Percentiles rank a stretch among this genome's conserved stretches.
Conservation (phyloP, 805 yeast species). For the Ogataea neopini region DNA sequence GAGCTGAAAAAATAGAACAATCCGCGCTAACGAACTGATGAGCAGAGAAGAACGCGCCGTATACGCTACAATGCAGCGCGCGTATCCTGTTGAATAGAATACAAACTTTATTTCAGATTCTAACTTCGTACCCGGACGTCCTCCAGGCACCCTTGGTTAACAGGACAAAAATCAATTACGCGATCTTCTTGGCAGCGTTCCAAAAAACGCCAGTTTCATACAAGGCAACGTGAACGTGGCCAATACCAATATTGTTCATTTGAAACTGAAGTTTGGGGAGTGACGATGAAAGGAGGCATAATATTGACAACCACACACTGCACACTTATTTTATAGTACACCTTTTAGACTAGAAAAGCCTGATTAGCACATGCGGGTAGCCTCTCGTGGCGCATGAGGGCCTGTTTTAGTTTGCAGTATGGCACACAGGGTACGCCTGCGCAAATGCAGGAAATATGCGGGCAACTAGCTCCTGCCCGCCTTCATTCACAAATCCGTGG, state of each 20-base stretch:
- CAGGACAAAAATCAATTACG: too few species aligned
- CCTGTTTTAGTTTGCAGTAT: background rate
- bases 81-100: background rate
- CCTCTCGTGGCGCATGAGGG: background rate
- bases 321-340: background rate
- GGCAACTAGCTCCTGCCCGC: background rate
- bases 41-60: background rate
- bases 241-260: too few species aligned
- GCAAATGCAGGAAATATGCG: background rate
- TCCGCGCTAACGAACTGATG: background rate
- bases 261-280: background rate
- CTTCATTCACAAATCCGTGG: background rate
- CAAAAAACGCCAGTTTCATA: too few species aligned
- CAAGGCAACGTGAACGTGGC: too few species aligned
- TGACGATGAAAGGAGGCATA: background rate
- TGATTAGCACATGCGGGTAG: background rate
- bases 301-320: background rate
- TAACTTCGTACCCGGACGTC: background rate
- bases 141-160: too few species aligned
- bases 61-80: background rate
- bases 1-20: background rate
- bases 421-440: background rate
- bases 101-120: background rate
- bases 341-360: background rate
- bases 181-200: background rate